Conservation (phyloP, 495 filamentous ascomycete species). For the Xylaria scruposa region DNA sequence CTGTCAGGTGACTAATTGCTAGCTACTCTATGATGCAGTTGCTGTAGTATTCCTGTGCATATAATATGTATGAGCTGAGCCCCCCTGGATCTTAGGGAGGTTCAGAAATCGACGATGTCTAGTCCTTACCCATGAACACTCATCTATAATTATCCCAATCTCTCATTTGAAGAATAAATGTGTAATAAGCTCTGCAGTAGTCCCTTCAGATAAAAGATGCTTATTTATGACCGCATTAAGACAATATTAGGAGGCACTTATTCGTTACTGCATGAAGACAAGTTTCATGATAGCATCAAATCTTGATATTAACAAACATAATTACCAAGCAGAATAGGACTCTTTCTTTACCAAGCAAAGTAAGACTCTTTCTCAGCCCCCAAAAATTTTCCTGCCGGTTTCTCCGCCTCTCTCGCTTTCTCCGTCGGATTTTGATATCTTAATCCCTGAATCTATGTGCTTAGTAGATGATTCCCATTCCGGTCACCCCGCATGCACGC, state of each 20-base stretch:
- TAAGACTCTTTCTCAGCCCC: neutral
- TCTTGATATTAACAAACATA: neutral
- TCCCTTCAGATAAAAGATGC: neutral
- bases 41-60: neutral
- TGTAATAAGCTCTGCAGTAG: neutral
- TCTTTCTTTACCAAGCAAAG: no score
- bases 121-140: neutral
- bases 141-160: neutral
- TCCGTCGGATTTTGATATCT: neutral
- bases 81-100: neutral
- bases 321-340: neutral
- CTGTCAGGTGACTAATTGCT: neutral
- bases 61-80: neutral
- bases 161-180: neutral
- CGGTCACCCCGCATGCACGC: neutral
- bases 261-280: neutral
- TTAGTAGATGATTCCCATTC: neutral
- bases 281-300: neutral
- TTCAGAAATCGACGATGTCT: no score
- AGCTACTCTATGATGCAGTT: neutral
- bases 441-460: neutral
- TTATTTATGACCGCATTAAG: neutral
- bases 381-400: neutral
- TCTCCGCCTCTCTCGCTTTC: neutral
- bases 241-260: neutral